Evolutionary conservation across 2,329 filamentous ascomycete genomes (phyloP).

Genomic region (Aphanocladium album): DNA sequence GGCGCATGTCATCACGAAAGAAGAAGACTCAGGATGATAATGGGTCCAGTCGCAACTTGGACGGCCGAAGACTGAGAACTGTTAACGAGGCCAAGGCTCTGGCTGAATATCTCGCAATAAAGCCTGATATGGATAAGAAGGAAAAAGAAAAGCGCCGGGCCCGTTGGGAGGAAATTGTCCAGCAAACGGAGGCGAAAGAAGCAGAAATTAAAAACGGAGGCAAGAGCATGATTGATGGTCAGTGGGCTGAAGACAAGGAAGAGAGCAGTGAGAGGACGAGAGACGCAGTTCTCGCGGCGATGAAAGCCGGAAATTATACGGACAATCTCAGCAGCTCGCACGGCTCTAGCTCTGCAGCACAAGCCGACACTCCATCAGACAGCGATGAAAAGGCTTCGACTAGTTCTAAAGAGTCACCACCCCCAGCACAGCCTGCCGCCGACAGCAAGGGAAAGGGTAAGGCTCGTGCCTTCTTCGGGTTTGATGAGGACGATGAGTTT

Average conservation of each 20-base stretch:
- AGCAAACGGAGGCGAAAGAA: slow-evolving; percentile 74
- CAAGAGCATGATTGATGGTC: slow-evolving; percentile 70
- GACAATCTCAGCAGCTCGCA: slow-evolving; percentile 54
- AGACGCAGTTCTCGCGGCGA: slow-evolving; percentile 66
- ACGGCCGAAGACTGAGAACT: slow-evolving; percentile 82
- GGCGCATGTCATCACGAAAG: slow-evolving; percentile 95
- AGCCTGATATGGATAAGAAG: slow-evolving; percentile 94
- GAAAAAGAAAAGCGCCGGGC: slow-evolving; percentile 82
- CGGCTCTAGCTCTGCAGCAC: slow-evolving; percentile 37
- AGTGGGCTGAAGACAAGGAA: slow-evolving; percentile 94
- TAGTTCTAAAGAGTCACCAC: slow-evolving; percentile 45
- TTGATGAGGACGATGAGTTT: slow-evolving; percentile 74
- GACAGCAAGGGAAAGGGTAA: slow-evolving; percentile 34
- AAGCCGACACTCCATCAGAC: slow-evolving; percentile 28
- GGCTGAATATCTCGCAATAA: slow-evolving; percentile 90
- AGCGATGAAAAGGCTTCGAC: slow-evolving; percentile 30
- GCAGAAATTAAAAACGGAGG: slow-evolving; percentile 74
- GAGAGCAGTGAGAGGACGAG: slow-evolving; percentile 80
- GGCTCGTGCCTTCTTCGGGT: slow-evolving; percentile 60
- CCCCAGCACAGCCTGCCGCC: slow-evolving; percentile 37
- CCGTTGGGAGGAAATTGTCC: slow-evolving; percentile 84
- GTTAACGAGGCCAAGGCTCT: slow-evolving; percentile 93
- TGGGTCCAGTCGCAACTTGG: slow-evolving; percentile 86
- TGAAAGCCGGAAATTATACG: slow-evolving; percentile 59
- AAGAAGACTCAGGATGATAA: slow-evolving; percentile 82